Base-by-base conservation (phyloP, 768 basidiomycete species). In the Naganishia antarctica region DNA sequence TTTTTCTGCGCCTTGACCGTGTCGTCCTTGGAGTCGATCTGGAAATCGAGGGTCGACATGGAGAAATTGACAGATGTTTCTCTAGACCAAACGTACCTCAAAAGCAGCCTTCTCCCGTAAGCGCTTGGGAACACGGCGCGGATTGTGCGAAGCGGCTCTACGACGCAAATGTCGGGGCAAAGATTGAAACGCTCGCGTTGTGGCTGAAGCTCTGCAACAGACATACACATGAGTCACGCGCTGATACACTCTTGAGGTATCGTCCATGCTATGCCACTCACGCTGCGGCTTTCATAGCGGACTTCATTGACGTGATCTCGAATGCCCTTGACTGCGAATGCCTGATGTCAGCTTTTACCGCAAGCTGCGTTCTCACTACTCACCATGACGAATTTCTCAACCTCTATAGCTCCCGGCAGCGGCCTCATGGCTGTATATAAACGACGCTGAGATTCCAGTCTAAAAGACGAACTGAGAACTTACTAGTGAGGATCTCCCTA, bases 81-180 rank as follows among this genome's bases (percentile, higher is more conserved):
- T 7, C 12, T n/a, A 37, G 48, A 16, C 2, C 21, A 25, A 31
- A 71, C 79, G 62, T 70, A 91, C 93, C 83, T 98, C 94, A 29
- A 85, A 81, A 21, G 81, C 82, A 3, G 94, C 93, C 74, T 88
- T 89, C 48, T 84, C 85, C 60, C 93, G 83, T 31, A 98, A 80
- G 18, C 88, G 83, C n/a, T 83, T 75, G 1, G 94, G 94, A 31
- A 99, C 90, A 12, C 93, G 85, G 4, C 91, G 86, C 25, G 91
- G 86, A 76, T 97, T 88, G 76, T 98, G 94, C 71, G 90, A 92
- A 2, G 96, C 94, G 12, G 94, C 94, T 72, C 94, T 82, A 47
- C 94, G 83, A 29, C 96, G 84, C 25, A 99, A 82, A 77, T 92
- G 90, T 18, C 94, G 84, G 12, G 94, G 94, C 7, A 98, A 83